Conservation (phyloP, 1,284 basidiomycete species). For the Cerioporus squamosus region DNA sequence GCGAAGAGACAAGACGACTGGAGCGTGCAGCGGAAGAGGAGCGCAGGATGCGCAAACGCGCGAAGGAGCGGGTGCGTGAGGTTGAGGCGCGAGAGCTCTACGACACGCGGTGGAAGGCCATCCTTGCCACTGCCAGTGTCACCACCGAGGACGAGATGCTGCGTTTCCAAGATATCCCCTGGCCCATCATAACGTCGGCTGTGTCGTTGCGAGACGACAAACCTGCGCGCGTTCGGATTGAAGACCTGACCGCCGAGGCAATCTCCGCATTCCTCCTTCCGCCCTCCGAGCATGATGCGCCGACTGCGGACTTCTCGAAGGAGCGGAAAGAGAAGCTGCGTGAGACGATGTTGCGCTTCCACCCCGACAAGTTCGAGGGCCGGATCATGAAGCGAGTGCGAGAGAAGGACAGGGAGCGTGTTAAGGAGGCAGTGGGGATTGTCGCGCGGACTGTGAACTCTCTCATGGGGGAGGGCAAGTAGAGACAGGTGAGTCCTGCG, state of each 20-base stretch:
- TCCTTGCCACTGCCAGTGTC: constrained; percentile 42
- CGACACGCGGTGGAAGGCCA: constrained; percentile 58
- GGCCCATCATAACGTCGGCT: constrained; percentile 60
- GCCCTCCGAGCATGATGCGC: background rate
- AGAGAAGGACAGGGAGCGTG: constrained; percentile 66
- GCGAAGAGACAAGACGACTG: constrained; percentile 54
- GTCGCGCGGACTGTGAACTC: constrained; percentile 44
- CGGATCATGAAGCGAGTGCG: constrained; percentile 64
- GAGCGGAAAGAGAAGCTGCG: constrained; percentile 65
- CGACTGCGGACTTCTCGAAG: constrained; percentile 29
- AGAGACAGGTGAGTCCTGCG: background rate
- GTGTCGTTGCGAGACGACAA: constrained; percentile 29
- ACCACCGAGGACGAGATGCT: constrained; percentile 30
- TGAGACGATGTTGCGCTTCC: constrained; percentile 78
- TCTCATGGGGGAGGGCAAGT: constrained; percentile 26
- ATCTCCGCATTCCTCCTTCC: constrained; percentile 67
- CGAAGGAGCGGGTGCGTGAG: constrained; percentile 46
- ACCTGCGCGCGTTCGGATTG: constrained; percentile 31
- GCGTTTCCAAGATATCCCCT: constrained; percentile 73
- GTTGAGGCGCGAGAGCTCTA: constrained; percentile 57
- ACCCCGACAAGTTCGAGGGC: constrained; percentile 87
- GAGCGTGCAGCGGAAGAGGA: constrained; percentile 57
- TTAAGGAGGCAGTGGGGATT: constrained; percentile 78
- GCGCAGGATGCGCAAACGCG: constrained; percentile 46
- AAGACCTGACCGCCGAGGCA: constrained; percentile 60